Evolutionary conservation across 257 asterid species (phyloP).

Genomic region (Solanum commersonii): DNA sequence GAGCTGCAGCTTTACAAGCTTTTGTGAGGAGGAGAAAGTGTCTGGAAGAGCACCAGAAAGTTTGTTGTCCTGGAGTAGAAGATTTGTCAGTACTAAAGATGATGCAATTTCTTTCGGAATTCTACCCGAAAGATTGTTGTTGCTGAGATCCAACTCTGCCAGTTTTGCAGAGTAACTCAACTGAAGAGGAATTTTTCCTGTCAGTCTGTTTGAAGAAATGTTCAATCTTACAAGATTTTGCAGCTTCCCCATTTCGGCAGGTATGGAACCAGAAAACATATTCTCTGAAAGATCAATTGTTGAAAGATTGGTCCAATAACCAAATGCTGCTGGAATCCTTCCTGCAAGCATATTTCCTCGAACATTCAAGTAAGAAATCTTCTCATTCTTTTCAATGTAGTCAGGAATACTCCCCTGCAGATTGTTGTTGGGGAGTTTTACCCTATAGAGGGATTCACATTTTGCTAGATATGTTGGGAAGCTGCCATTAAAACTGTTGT

Average conservation of each 20-base stretch:
- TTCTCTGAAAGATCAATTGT: slow-evolving; percentile 29
- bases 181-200: slow-evolving; percentile 32
- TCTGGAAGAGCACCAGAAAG: slow-evolving; percentile 24
- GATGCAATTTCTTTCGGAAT: slow-evolving; percentile 27
- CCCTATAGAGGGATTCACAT: slow-evolving; percentile 27
- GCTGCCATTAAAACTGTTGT: slow-evolving; percentile 21
- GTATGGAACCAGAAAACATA: slow-evolving; percentile 30
- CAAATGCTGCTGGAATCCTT: slow-evolving; percentile 25
- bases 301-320: slow-evolving; percentile 39
- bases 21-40: slow-evolving; percentile 20
- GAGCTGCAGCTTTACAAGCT: slow-evolving; percentile 28
- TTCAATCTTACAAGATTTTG: slow-evolving; percentile 19
- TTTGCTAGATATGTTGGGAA: slow-evolving; percentile 23
- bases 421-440: slow-evolving; percentile 23
- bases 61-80: slow-evolving; percentile 28
- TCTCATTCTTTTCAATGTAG: slow-evolving; percentile 16
- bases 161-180: slow-evolving; percentile 18
- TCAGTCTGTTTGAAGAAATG: slow-evolving; percentile 34
- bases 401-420: slow-evolving; percentile 29
- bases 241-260: slow-evolving; percentile 27
- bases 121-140: slow-evolving; percentile 23
- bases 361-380: slow-evolving; percentile 23
- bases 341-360: slow-evolving; percentile 25
- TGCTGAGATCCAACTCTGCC: slow-evolving; percentile 26
- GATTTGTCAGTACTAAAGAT: slow-evolving; percentile 11